Base-by-base conservation (phyloP, 2,329 filamentous ascomycete genomes). In the Leptographium procerum region DNA sequence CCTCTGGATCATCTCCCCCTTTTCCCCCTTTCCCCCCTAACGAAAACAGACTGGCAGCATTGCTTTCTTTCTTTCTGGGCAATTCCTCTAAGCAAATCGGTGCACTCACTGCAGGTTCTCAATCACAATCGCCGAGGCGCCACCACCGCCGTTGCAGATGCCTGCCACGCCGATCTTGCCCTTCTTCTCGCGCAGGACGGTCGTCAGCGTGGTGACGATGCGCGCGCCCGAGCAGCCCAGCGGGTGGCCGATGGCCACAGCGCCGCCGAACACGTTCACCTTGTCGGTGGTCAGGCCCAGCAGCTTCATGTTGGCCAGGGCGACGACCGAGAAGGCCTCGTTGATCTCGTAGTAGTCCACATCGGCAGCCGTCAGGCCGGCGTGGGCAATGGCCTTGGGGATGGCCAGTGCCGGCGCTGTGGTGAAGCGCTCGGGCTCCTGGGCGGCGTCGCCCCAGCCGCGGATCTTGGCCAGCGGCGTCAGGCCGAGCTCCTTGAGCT, bases 281-380 rank as follows among this genome's bases (percentile, higher is more conserved):
- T 91, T 95, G 61, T 91, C 88, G 64, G 88, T 81, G 63, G 79
- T 78, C 59, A 99, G 76, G 62, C 79, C 81, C 47, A 99, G 84
- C 58, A 97, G 73, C 83, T 99, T 96, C 77, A 96, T 85, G 79
- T 99, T 99, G 65, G 94, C 91, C 56, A 99, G 82, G 45, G 94
- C 90, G 63, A 99, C 94, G 55, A 96, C 94, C 63, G 89, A 94
- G 80, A 99, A 99, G 48, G 94, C 94, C 80, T 99, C 94, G 79
- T 99, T 99, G 80, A 99, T 96, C 80, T 99, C 94, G 73, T 94
- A 99, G 66, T 85, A 94, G 69, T 97, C 92, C 60, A 99, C 81
- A 60, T 89, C 80, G 63, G 86, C 83, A 65, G 85, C 81, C 59
- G 84, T 82, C 62, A 99, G 76, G 62, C 89, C 88, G 61, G 94